Base-by-base conservation (phyloP, 2,329 filamentous ascomycete species). In the Fusarium chlamydosporum region DNA sequence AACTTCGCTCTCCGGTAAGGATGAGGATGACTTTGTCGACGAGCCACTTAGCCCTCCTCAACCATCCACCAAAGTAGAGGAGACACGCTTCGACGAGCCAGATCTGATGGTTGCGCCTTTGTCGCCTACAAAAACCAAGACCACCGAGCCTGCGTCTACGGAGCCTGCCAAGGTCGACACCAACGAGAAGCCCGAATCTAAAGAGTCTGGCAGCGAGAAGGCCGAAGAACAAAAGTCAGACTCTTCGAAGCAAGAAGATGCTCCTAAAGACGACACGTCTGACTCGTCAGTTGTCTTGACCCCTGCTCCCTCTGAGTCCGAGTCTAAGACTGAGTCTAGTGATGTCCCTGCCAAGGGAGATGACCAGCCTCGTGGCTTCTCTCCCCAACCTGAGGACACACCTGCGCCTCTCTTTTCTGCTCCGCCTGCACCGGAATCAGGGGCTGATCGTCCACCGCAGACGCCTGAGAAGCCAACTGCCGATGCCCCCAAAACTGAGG, bases 11-110 rank as follows among this genome's bases (percentile, higher is more conserved):
- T 63, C 78, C 46, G 76, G 76, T 26, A 88, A 86, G 73, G 88
- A 90, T 67, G 90, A 91, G 56, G 90, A 91, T 52, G 90, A 93
- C 61, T 92, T 94, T 75, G 90, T 94, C 20, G 91, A 94, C 65
- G 91, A 94, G 77, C 91, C 92, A 4, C 82, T 93, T 18, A 91
- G 88, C 69, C 92, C 91, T 5, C 88, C 88, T 4, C 82, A 84
- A 7, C 83, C 95, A 10, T 84, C 88, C 18, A 83, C 91, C 64
- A 86, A 85, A 43, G 77, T 85, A 6, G 85, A 85, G 13, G 79
- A 84, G 58, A 79, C 80, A 37, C 79, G 81, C 3, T 85, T 87
- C 57, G 84, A 86, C n/a, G 85, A 88, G 20, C 82, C 84, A 0
- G 85, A 87, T 29, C 76, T 89, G 50, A 78, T 88, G 4, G 86